Base-by-base conservation (phyloP, 306 rosid species). In the Rosa persica region DNA sequence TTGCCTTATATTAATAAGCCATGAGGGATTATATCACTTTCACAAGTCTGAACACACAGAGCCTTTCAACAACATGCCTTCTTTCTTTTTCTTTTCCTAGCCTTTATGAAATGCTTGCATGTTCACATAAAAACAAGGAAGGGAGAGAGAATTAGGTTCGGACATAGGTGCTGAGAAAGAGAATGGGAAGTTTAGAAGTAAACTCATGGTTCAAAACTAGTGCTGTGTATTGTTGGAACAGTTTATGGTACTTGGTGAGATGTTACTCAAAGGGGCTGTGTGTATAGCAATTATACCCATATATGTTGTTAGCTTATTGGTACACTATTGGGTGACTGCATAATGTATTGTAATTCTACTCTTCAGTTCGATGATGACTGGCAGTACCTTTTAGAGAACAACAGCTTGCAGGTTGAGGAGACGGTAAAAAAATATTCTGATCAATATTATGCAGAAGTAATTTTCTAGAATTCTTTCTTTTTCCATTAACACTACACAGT, bases 391-490 rank as follows among this genome's bases (percentile, higher is more conserved):
- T 70, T 90, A 46, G 90, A 91, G 82, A 90, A 80, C 16, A 86
- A 79, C 76, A 58, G 73, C 57, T 75, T 42, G 69, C 81, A 79
- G 86, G 88, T 90, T 54, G 83, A 80, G 71, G 87, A 86, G 79
- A 80, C 79, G 54, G 83, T 89, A 82, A 82, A 84, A 75, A 85
- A 81, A 76, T 71, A 81, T 84, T 85, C 95, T 62, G 85, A 83
- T 71, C 89, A 91, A 68, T 85, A 92, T 65, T 82, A 83, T 75
- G 77, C 77, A 79, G 82, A 79, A 13, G 98, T 95, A 92, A 84
- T 73, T 76, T 68, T 88, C 85, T 81, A 47, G 70, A 78, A 65
- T 9, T 42, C 38, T 43, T 75, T 69, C 57, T 83, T 2, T 60
- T 60, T 13, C 57, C 5, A 27, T 19, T 54, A 52, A 12, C n/a